phyloP scores from a whole-genome alignment of 805 yeast genomes.

The Candida pseudofarinosa region DNA sequence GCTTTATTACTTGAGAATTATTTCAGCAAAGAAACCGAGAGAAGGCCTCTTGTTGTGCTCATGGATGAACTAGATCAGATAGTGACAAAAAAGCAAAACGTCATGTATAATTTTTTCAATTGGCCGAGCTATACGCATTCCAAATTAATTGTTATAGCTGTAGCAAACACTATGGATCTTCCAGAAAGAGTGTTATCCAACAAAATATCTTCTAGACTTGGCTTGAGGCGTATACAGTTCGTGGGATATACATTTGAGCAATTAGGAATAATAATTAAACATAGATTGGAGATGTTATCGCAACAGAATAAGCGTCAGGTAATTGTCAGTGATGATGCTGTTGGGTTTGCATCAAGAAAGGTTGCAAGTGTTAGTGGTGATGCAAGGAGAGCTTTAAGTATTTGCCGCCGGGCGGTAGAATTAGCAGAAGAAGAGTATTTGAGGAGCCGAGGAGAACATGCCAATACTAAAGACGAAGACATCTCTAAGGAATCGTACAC shows the following conservation, averaged over 20 bases:
- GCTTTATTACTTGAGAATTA: constrained; percentile 65
- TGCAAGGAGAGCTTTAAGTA: constrained; percentile 86
- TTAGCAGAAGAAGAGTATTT: constrained; percentile 67
- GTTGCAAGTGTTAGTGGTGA: constrained; percentile 97
- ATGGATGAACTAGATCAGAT: constrained; percentile 94
- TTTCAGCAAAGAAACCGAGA: constrained; percentile 41
- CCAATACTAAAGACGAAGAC: constrained; percentile 3
- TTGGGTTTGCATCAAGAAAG: constrained; percentile 87
- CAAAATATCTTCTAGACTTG: constrained; percentile 87
- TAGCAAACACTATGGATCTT: constrained; percentile 95
- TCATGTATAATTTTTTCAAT: constrained; percentile 93
- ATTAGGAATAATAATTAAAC: constrained; percentile 67
- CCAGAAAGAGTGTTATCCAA: constrained; percentile 87
- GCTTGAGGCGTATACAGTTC: constrained; percentile 81
- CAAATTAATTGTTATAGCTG: constrained; percentile 80
- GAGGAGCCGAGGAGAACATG: constrained; percentile 9
- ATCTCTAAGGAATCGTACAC: constrained; percentile 35
- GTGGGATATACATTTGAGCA: constrained; percentile 84
- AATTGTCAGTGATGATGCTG: constrained; percentile 62
- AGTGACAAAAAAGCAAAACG: constrained; percentile 74
- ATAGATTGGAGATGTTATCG: constrained; percentile 52
- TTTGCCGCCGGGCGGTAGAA: constrained; percentile 86
- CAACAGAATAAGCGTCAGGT: constrained; percentile 37
- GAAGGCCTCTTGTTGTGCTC: constrained; percentile 64
- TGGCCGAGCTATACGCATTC: constrained; percentile 91